Percentiles rank a stretch among this genome's conserved stretches.
These are phyloP conservation scores for Aspergillus proliferans DNA, from an alignment of 2,329 filamentous ascomycete species.

Conservation along the genomic window DNA sequence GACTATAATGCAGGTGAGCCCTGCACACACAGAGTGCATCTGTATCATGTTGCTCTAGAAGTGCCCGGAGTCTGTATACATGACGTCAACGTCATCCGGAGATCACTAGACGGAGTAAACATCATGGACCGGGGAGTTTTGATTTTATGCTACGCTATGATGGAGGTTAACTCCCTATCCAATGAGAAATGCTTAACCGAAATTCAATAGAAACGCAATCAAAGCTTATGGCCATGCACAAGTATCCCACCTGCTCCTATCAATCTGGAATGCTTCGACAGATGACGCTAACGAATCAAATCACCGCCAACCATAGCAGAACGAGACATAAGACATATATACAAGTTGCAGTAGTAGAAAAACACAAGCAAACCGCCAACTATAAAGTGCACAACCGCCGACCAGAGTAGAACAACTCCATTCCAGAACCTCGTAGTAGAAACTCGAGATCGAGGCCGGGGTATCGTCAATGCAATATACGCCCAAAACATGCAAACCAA, in stretches of 20 bases:
- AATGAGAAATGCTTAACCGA: too few species aligned
- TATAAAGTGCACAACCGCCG: conserved; percentile 10
- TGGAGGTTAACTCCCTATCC: too few species aligned
- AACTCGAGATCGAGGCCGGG: conserved; percentile 22
- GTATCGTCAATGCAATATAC: conserved; percentile 32
- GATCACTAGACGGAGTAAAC: too few species aligned
- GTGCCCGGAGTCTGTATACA: too few species aligned
- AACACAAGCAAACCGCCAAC: not conserved
- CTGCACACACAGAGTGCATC: too few species aligned
- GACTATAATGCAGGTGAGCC: too few species aligned
- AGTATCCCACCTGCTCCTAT: not conserved
- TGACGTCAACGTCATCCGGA: too few species aligned
- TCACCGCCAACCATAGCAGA: not conserved
- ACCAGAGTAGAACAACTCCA: conserved; percentile 18
- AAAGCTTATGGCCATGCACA: not conserved
- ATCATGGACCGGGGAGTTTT: too few species aligned
- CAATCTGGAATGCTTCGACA: not conserved
- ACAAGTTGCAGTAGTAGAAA: conserved; percentile 1
- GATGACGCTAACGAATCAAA: not conserved
- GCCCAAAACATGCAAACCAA: conserved; percentile 24
- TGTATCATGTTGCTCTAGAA: too few species aligned
- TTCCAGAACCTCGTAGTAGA: conserved; percentile 16
- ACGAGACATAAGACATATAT: not conserved
- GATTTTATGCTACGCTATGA: too few species aligned
- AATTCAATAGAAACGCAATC: conserved; percentile 13